Conservation (phyloP, 1,139 yeast genomes). For the Blastobotrys apis region DNA sequence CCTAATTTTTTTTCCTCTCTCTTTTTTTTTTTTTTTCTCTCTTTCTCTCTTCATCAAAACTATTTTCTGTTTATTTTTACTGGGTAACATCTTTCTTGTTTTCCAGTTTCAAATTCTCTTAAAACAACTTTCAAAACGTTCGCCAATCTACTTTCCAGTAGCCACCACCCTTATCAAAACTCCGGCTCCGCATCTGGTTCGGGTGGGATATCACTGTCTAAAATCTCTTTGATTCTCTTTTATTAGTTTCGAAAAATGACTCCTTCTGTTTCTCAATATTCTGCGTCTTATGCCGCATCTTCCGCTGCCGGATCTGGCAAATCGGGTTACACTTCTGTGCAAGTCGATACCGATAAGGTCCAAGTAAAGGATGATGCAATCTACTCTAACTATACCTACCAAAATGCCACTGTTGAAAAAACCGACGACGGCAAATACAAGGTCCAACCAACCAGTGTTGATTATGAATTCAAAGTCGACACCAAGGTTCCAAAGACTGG, state of each 20-base stretch:
- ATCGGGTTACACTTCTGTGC: constrained; percentile 46
- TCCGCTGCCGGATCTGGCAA: constrained; percentile 33
- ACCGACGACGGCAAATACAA: constrained; percentile 53
- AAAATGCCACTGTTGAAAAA: constrained; percentile 57
- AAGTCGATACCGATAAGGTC: constrained; percentile 58
- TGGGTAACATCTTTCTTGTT: not conserved
- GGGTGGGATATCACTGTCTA: constrained; percentile 32
- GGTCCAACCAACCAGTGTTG: constrained; percentile 68
- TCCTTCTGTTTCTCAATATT: constrained; percentile 31
- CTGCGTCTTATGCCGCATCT: constrained; percentile 30
- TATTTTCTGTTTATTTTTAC: not conserved
- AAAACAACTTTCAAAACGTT: constrained; percentile 27
- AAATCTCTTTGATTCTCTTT: constrained; percentile 9
- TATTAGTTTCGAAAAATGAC: constrained; percentile 30
- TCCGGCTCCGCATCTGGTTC: constrained; percentile 35
- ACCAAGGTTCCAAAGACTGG: constrained; percentile 83
- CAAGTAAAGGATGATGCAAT: constrained; percentile 55
- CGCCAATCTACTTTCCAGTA: constrained; percentile 32
- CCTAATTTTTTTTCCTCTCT: not conserved
- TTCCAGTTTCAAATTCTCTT: not conserved
- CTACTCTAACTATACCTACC: constrained; percentile 67
- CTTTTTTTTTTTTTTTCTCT: not conserved
- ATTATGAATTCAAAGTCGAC: constrained; percentile 84
- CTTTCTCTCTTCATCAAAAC: not conserved
- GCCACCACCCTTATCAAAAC: constrained; percentile 36